Evolutionary conservation across 2,329 filamentous ascomycete genomes (phyloP).

Genomic region (Coleophoma cylindrospora): DNA sequence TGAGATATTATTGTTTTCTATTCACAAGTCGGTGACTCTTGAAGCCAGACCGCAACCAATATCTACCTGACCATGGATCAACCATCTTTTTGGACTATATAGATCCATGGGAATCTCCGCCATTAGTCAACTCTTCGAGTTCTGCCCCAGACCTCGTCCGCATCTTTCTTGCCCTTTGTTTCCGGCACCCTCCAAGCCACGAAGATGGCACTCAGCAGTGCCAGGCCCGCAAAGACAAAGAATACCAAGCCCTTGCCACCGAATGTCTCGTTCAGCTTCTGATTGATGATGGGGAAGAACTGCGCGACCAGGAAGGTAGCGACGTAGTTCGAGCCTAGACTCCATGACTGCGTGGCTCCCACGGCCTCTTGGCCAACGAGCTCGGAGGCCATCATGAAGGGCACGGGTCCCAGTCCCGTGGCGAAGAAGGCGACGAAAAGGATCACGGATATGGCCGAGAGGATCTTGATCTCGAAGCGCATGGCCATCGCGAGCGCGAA

Average conservation of each 20-base stretch:
- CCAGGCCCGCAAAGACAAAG: constrained; percentile 81
- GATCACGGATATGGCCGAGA: constrained; percentile 78
- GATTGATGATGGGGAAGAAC: constrained; percentile 87
- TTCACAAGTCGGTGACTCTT: no score
- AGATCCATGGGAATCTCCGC: background rate
- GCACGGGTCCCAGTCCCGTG: constrained; percentile 85
- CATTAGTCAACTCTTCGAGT: constrained; percentile 31
- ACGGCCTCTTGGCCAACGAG: constrained; percentile 87
- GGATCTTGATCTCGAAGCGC: constrained; percentile 60
- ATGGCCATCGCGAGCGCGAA: constrained; percentile 78
- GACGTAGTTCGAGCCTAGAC: constrained; percentile 79
- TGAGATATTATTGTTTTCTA: no score
- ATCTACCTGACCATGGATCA: no score
- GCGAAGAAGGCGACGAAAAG: constrained; percentile 88
- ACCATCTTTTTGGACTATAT: no score
- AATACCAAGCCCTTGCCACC: constrained; percentile 79
- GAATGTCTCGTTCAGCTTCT: constrained; percentile 55
- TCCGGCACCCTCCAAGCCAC: constrained; percentile 75
- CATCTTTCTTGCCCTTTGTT: constrained; percentile 77
- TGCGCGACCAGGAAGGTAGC: constrained; percentile 91
- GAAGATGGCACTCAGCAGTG: constrained; percentile 64
- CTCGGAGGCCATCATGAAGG: constrained; percentile 90
- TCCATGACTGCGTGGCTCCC: constrained; percentile 86
- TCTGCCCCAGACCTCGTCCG: constrained; percentile 88
- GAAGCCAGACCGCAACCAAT: no score